Base-by-base conservation (phyloP, 306 rosid species). In the Acacia crassicarpa region DNA sequence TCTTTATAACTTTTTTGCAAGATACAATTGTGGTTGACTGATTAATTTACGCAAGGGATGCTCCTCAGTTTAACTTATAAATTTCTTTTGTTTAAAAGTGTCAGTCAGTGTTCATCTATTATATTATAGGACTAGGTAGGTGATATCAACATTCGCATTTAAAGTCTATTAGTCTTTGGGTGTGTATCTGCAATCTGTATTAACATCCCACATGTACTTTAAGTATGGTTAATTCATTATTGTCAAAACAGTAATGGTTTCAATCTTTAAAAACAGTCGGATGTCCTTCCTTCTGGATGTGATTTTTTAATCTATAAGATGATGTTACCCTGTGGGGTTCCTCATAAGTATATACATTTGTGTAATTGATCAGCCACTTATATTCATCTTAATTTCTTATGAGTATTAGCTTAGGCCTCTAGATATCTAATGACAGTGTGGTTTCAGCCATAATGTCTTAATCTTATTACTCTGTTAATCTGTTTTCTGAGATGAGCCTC, bases 21-120 rank as follows among this genome's bases (percentile, higher is more conserved):
- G 85, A 81, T 45, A 61, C 77, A 46, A 68, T 30, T 72, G n/a
- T 30, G 58, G 9, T 61, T 17, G 54, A 67, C 13, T 82, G n/a
- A 66, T 69, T 46, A 83, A 44, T 38, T 83, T 53, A 59, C 74
- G 78, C 78, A 76, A 45, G 12, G n/a, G 72, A 61, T 75, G 63
- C 82, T 69, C 54, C 38, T 72, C 75, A 14, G 69, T 30, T 62
- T n/a, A 43, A 80, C 51, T 41, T 53, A 45, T 56, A 67, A 41
- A 59, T 68, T 59, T 30, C 74, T 17, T 38, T 76, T 27, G 67
- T 66, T 41, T 61, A 41, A 25, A 41, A 78, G 40, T 49, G 33
- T 54, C 5, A 4, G 68, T 45, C 43, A 15, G 20, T 70, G 32
- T 54, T 79, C 16, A 46, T 80, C 54, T 65, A 38, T 56, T 71